These are phyloP conservation scores for Eragrostis curvula DNA, from an alignment of 176 grass and related monocot genomes.

Conservation along the genomic window DNA sequence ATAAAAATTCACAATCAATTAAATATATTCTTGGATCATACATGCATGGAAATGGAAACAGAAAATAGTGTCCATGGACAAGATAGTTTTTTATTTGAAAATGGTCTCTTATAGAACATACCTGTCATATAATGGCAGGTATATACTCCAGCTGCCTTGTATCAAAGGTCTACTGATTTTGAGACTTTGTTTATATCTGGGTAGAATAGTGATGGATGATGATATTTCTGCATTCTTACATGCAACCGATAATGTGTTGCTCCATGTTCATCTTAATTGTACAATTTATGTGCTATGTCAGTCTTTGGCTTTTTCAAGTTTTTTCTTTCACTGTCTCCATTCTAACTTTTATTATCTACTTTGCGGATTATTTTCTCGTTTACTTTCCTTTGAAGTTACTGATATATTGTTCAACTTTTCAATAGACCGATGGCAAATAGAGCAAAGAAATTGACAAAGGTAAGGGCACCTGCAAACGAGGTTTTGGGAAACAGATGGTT, in stretches of 20 bases:
- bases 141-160: background rate
- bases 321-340: background rate
- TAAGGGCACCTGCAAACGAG: constrained; percentile 67
- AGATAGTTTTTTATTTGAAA: too few species aligned
- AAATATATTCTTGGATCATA: too few species aligned
- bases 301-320: background rate
- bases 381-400: background rate
- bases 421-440: constrained; percentile 73
- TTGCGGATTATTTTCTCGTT: background rate
- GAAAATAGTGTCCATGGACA: too few species aligned
- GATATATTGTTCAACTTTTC: constrained; percentile 23
- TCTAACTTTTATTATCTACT: background rate
- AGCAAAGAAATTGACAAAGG: constrained; percentile 84
- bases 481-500: constrained; percentile 63
- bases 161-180: background rate
- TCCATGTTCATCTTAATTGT: background rate
- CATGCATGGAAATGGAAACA: too few species aligned
- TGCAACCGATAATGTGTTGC: background rate
- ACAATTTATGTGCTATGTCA: constrained; percentile 3
- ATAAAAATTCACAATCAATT: background rate
- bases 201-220: too few species aligned
- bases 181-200: background rate
- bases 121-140: background rate
- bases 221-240: constrained; percentile 8
- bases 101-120: background rate